phyloP scores from a whole-genome alignment of 148 eudicot genomes.

The Fagopyrum homotropicum region DNA sequence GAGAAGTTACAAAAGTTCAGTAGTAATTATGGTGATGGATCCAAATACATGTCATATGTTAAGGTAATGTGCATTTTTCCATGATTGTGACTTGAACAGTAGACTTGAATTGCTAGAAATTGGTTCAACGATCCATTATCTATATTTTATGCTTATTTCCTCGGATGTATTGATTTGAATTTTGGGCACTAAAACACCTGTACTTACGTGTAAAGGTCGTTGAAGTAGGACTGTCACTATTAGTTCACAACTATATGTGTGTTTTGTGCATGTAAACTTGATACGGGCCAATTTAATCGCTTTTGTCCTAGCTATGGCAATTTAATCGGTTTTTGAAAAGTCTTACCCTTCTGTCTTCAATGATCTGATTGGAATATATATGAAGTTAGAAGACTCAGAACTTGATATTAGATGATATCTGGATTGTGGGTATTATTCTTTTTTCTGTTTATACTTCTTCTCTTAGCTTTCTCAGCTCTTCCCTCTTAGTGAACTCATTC shows the following conservation, averaged over 20 bases:
- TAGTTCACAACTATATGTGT: not conserved
- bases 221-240: not conserved
- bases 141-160: not conserved
- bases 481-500: too few relatives aligned
- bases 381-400: too few relatives aligned
- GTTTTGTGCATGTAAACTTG: not conserved
- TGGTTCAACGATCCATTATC: not conserved
- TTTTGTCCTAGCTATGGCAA: too few relatives aligned
- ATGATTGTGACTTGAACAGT: not conserved
- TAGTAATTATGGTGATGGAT: slow-evolving; percentile 57
- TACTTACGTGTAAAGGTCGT: not conserved
- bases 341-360: too few relatives aligned
- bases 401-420: too few relatives aligned
- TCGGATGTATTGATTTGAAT: not conserved
- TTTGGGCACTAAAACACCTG: not conserved
- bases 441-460: too few relatives aligned
- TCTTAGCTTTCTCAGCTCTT: too few relatives aligned
- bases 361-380: too few relatives aligned
- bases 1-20: slow-evolving; percentile 50
- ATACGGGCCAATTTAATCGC: too few relatives aligned
- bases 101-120: not conserved
- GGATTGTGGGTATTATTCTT: too few relatives aligned
- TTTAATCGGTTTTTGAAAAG: too few relatives aligned
- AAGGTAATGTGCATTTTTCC: slow-evolving; percentile 42
- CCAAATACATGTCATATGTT: slow-evolving; percentile 92